Evolutionary conservation across 257 asterid species (phyloP).

Genomic region (Gynochthodes officinalis): DNA sequence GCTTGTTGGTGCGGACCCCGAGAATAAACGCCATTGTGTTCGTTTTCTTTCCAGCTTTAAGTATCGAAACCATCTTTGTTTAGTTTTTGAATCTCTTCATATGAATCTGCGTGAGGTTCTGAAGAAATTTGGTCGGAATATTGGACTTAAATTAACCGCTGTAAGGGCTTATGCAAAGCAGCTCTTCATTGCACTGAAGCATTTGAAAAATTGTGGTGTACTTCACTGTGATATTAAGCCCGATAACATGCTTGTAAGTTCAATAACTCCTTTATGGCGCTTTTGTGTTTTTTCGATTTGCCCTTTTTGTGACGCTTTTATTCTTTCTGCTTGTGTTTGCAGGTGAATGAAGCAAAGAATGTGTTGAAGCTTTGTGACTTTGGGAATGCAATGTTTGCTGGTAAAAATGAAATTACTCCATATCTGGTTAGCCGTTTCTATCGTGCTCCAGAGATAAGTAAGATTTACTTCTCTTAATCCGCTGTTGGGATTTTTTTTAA

Average conservation of each 20-base stretch:
- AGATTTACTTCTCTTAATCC: slow-evolving; percentile 25
- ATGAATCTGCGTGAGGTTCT: slow-evolving; percentile 99
- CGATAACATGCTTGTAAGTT: slow-evolving; percentile 94
- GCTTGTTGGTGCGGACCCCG: slow-evolving; percentile 95
- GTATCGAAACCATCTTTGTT: slow-evolving; percentile 96
- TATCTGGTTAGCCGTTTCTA: slow-evolving; percentile 98
- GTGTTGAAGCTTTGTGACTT: slow-evolving; percentile 95
- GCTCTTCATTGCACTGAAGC: slow-evolving; percentile 89
- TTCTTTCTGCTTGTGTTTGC: not conserved
- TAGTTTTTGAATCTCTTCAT: slow-evolving; percentile 99
- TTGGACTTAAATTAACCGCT: slow-evolving; percentile 96
- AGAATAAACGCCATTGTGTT: slow-evolving; percentile 93
- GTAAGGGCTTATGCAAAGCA: slow-evolving; percentile 98
- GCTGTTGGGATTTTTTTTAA: not conserved
- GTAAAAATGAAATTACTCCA: slow-evolving; percentile 95
- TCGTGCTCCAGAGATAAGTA: slow-evolving; percentile 99
- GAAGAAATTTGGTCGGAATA: slow-evolving; percentile 98
- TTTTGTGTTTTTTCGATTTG: not conserved
- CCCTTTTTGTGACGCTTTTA: not conserved
- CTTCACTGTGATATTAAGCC: slow-evolving; percentile 99
- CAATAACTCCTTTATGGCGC: slow-evolving; percentile 8
- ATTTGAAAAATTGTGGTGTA: slow-evolving; percentile 87
- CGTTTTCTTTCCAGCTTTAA: slow-evolving; percentile 90
- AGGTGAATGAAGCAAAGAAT: slow-evolving; percentile 95
- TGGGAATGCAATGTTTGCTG: slow-evolving; percentile 99